Base-by-base conservation (phyloP, 768 basidiomycete species). In the Hypholoma sublateritium region DNA sequence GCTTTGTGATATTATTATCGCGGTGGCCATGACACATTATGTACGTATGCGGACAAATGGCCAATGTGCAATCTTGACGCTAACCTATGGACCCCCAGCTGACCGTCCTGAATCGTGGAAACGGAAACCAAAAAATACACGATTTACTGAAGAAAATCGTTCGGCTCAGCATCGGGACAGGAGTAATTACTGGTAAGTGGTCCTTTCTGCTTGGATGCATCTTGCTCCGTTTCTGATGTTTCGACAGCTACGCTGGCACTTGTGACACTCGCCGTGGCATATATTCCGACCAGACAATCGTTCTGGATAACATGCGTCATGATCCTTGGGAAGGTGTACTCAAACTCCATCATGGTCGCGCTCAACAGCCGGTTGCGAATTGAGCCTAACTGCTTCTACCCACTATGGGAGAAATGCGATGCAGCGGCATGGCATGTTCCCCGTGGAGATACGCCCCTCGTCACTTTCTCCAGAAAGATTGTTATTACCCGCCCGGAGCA, bases 331-430 rank as follows among this genome's bases (percentile, higher is more conserved):
- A 62, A 59, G 28, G 22, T 58, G 2, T 62, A 62, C 47, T 52
- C 57, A n/a, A 59, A 50, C 35, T 52, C 61, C 12, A 59, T 62
- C 58, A 57, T 62, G 61, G 57, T 56, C 21, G 55, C 59, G 5
- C 47, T 62, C 28, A 62, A 62, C 58, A 59, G 53, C 25, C 58
- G 58, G 21, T 35, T 55, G 22, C 32, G 25, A 25, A 34, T 50
- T 6, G 22, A 22, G 25, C 46, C 46, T n/a, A 53, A 53, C 32
- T 46, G 28, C 8, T 5, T 28, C 25, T 47, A 47, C 13, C 46
- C 46, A 25, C 22, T 25, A 47, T 47, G 46, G 46, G 25, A 28
- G 7, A n/a, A 24, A 8, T 22, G 25, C 22, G 25, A 47, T 44
- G 43, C 14, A 19, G 21, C 16, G 16, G n/a, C 22, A 19, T 12